These are phyloP conservation scores for Pichia sporocuriosa DNA, from an alignment of 805 yeast genomes.

Conservation along the genomic window DNA sequence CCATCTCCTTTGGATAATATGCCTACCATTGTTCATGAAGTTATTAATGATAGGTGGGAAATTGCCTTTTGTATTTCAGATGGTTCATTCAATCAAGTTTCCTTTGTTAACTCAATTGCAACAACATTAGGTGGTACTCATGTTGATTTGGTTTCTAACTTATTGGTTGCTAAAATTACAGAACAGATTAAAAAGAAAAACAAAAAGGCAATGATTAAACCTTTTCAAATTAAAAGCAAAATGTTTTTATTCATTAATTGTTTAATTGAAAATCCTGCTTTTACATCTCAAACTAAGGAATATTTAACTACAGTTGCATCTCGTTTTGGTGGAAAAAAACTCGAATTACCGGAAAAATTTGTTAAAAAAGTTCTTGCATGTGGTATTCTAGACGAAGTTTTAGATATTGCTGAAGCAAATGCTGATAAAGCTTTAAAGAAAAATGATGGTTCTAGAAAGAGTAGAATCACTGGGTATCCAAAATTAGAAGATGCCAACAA, in stretches of 20 bases:
- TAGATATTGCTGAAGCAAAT: conserved; percentile 79
- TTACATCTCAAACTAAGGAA: conserved; percentile 96
- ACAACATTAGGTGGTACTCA: conserved; percentile 97
- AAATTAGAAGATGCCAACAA: conserved; percentile 92
- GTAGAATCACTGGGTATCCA: conserved; percentile 79
- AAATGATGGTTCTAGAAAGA: conserved; percentile 80
- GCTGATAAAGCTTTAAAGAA: conserved; percentile 83
- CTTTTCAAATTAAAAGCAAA: conserved; percentile 82
- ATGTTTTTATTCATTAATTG: conserved; percentile 90
- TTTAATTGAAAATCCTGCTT: conserved; percentile 92
- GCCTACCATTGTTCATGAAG: conserved; percentile 66
- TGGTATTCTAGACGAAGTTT: conserved; percentile 61
- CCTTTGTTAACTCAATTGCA: conserved; percentile 96
- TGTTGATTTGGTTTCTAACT: conserved; percentile 78
- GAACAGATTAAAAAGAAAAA: conserved; percentile 65
- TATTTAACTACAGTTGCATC: conserved; percentile 83
- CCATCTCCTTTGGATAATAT: conserved; percentile 31
- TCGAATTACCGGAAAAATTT: conserved; percentile 69
- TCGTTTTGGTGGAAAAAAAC: conserved; percentile 82
- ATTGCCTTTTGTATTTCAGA: conserved; percentile 91
- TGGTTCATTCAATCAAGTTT: conserved; percentile 84
- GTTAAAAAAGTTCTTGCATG: conserved; percentile 68
- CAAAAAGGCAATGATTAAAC: conserved; percentile 65
- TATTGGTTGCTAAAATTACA: conserved; percentile 68
- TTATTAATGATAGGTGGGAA: conserved; percentile 88